Conservation (phyloP, 495 filamentous ascomycete species). For the Chaetomium cochliodes region DNA sequence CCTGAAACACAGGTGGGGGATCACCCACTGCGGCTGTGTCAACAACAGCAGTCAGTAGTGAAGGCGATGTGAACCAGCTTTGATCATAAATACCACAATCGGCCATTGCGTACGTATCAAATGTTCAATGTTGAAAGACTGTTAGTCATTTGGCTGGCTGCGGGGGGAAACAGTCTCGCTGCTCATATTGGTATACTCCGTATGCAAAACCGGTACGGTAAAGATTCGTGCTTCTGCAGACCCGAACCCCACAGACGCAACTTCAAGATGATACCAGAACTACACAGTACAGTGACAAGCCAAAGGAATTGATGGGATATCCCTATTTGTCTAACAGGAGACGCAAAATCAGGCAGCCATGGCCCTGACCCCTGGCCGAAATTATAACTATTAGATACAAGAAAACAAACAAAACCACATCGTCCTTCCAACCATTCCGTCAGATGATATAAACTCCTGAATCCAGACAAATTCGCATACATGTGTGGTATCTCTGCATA, state of each 20-base stretch:
- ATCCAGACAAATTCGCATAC: not conserved
- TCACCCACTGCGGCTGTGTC: not conserved
- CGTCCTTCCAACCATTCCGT: not conserved
- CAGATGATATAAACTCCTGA: not conserved
- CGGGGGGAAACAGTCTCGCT: no score
- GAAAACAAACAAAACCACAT: not conserved
- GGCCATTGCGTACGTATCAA: no score
- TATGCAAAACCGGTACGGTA: no score
- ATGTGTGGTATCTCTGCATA: slow-evolving; percentile 16
- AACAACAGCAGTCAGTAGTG: not conserved
- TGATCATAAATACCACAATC: no score
- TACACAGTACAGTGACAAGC: not conserved
- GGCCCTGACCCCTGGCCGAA: no score
- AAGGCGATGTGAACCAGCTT: no score
- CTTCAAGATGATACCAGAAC: not conserved
- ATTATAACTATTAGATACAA: not conserved
- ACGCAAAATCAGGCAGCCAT: not conserved
- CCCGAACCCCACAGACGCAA: not conserved
- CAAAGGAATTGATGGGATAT: not conserved
- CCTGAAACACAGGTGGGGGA: not conserved
- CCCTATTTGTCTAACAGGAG: not conserved
- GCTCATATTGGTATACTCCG: no score
- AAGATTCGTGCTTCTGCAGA: no score
- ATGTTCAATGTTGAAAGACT: no score
- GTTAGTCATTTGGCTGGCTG: no score